Conservation (phyloP, 1,139 yeast species). For the Candida buenavistaensis region DNA sequence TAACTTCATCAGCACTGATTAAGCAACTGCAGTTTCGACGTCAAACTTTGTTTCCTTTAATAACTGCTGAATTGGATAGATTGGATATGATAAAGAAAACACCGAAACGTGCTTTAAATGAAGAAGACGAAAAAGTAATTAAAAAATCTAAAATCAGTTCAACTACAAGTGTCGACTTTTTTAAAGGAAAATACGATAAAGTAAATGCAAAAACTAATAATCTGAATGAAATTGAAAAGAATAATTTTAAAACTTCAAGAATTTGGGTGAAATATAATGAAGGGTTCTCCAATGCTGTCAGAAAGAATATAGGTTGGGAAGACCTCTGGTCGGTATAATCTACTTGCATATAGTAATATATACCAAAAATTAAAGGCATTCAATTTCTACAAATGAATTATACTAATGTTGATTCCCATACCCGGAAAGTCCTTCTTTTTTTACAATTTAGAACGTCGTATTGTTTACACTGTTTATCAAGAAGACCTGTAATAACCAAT, state of each 20-base stretch:
- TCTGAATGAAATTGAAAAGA: no score
- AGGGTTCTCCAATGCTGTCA: constrained; percentile 92
- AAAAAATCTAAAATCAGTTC: constrained; percentile 23
- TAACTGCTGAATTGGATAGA: constrained; percentile 43
- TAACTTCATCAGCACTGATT: constrained; percentile 16
- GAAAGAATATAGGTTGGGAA: constrained; percentile 80
- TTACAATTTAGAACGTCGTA: no score
- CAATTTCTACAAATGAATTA: no score
- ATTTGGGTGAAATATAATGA: constrained; percentile 94
- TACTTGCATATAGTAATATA: no score
- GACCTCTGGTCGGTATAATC: constrained; percentile 51
- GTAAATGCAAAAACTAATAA: constrained; percentile 22
- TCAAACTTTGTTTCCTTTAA: constrained; percentile 38
- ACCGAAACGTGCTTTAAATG: constrained; percentile 30
- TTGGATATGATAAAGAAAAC: constrained; percentile 21
- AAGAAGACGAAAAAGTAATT: constrained; percentile 22
- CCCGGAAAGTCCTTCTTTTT: no score
- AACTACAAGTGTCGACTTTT: constrained; percentile 37
- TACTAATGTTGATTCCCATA: no score
- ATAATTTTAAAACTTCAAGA: constrained; percentile 28
- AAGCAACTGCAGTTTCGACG: constrained; percentile 32
- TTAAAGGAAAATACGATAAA: constrained; percentile 40
- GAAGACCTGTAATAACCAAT: no score
- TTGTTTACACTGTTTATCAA: no score
- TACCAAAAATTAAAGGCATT: no score